Base-by-base conservation (phyloP, 805 yeast species). In the Yarrowia osloensis region DNA sequence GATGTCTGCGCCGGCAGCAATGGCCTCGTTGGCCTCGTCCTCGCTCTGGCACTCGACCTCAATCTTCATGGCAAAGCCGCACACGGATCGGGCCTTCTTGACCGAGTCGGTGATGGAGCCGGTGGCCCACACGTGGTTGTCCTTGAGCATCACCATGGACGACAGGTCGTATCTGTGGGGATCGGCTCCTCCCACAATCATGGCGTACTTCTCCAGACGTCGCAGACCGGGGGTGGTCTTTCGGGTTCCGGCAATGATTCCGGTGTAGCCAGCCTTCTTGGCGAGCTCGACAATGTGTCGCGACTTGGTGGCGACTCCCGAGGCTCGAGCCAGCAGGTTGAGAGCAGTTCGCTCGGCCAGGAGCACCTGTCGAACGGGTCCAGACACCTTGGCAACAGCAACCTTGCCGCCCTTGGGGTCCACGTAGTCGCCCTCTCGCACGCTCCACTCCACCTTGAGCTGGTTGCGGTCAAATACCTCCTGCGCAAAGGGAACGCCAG, bases 181-280 rank as follows among this genome's bases (percentile, higher is more conserved):
- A 75, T 93, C 98, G 67, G 91, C 89, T 3, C 98, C 98, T 35
- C 98, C 98, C 11, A 93, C 96, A 35, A 91, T 79, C 98, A 93
- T 94, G 26, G 97, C 88, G 78, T 93, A 93, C 76, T 93, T 93
- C 75, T 93, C 98, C 68, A 94, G 78, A 49, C 88, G 81, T 73
- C 98, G 85, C 70, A 93, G 83, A 0, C 98, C 98, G 0, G 98
- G 98, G 0, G 98, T 94, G n/a, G 98, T 94, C 78, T 93, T 93
- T 75, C 98, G 85, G 1, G 98, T 93, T 7, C 98, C 98, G 0
- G 98, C 98, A 75, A 93, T 91, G 26, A 88, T 82, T 0, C 98
- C 98, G 3, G 79, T 79, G 74, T 86, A 94, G 0, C 96, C 95
- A 4, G 83, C 78, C 47, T 83, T 77, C 67, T 86, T 83, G 0